Base-by-base conservation (phyloP, 108 stramenopile species). In the Bacterosira constricta region DNA sequence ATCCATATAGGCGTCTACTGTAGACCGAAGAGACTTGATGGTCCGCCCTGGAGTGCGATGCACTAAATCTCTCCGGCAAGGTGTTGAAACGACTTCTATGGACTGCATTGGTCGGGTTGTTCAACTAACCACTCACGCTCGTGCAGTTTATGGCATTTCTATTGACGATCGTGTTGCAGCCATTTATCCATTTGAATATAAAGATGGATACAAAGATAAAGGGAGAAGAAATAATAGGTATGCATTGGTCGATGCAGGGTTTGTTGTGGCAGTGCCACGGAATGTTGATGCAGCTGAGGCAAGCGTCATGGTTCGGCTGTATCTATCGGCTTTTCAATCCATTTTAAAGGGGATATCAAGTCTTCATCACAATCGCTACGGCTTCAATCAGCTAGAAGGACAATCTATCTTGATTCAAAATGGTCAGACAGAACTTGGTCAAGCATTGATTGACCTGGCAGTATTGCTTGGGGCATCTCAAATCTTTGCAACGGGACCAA, bases 51-150 rank as follows among this genome's bases (percentile, higher is more conserved):
- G 79, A 25, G 59, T 79, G 18, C 57, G 79, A 50, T 79, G 71
- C 44, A 52, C 77, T 5, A 29, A 17, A 18, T 30, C 44, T 1
- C 66, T 46, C 2, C 42, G 52, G 6, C 59, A 58, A 21, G 69
- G 69, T n/a, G 71, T 79, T 0, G 71, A 66, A 41, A 79, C 79
- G n/a, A 57, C 49, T 0, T 57, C 34, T 0, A 49, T 61, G 8
- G 79, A 79, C 38, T 79, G 79, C 53, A 72, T 79, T 35, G 79
- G 79, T 0, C 70, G 79, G 0, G 79, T 79, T 8, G 66, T 79
- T 15, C 65, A 72, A 51, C 39, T 68, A 1, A 60, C 65, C 2
- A 79, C 69, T 12, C 69, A 70, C 39, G 67, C 77, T 15, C 77
- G 69, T 9, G 77, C 77, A 21, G 35, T 79, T 41, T 62, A 79